phyloP scores from a whole-genome alignment of 2,329 filamentous ascomycete species.

The Calonectria pteridis region DNA sequence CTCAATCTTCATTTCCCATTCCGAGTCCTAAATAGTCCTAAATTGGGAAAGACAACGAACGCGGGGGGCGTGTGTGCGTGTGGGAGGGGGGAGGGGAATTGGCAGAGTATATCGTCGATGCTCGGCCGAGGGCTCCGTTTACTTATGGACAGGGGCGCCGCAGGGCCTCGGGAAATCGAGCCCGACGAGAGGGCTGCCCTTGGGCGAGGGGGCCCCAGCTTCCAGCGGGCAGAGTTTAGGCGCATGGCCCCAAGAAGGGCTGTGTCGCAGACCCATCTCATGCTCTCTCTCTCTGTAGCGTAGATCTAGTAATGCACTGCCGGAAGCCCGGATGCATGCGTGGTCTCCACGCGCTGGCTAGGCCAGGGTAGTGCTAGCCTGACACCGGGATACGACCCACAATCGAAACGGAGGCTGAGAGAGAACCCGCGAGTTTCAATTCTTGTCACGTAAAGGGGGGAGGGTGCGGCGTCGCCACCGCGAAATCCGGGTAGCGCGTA shows the following conservation, averaged over 20 bases:
- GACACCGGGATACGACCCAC: neutral
- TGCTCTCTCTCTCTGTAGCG: neutral
- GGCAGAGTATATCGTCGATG: neutral
- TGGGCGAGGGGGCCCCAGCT: too few relatives aligned
- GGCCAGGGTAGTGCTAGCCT: neutral
- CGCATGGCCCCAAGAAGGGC: neutral
- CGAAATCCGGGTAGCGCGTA: neutral
- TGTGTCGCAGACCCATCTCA: neutral
- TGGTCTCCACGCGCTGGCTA: neutral
- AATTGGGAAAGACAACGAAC: slow-evolving; percentile 1
- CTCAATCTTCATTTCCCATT: neutral
- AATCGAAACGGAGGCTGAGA: slow-evolving; percentile 20
- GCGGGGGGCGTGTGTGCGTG: neutral
- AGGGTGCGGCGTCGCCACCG: slow-evolving; percentile 9
- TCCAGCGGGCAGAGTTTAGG: neutral
- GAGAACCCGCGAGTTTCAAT: slow-evolving; percentile 16
- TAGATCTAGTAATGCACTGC: neutral
- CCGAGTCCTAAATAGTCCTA: neutral
- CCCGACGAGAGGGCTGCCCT: neutral
- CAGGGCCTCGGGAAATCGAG: neutral
- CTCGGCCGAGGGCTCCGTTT: neutral
- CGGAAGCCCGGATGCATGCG: neutral
- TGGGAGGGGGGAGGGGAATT: neutral
- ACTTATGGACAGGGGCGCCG: neutral
- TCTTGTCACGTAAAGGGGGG: slow-evolving; percentile 10